phyloP scores from a whole-genome alignment of 257 asterid species.

The Salvia miltiorrhiza region DNA sequence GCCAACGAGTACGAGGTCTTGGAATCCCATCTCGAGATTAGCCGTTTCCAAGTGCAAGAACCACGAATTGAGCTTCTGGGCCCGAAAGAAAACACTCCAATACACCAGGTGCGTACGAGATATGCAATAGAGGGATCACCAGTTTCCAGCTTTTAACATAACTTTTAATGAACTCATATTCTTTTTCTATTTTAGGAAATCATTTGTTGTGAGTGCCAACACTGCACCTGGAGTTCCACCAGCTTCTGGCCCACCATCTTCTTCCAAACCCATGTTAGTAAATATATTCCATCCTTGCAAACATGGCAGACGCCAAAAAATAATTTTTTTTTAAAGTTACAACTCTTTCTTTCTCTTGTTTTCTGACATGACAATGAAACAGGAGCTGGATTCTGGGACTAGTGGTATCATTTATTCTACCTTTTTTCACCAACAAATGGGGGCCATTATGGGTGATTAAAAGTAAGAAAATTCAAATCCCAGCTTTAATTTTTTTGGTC shows the following conservation, averaged over 20 bases:
- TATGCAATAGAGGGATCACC: no score
- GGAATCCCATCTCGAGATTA: constrained; percentile 38
- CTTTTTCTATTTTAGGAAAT: constrained; percentile 23
- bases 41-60: constrained; percentile 22
- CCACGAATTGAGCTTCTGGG: constrained; percentile 10
- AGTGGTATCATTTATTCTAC: constrained; percentile 47
- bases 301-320: no score
- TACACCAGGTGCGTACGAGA: constrained; percentile 23
- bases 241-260: constrained; percentile 53
- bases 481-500: no score
- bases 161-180: neutral
- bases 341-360: neutral
- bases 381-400: constrained; percentile 73
- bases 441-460: constrained; percentile 61
- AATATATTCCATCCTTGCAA: no score
- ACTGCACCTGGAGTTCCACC: constrained; percentile 44
- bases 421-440: constrained; percentile 59
- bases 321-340: no score
- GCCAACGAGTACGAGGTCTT: constrained; percentile 22
- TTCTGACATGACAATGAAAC: constrained; percentile 20
- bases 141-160: neutral
- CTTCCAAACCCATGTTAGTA: constrained; percentile 37
- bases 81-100: constrained; percentile 9
- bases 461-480: constrained; percentile 32
- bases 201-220: constrained; percentile 32